Evolutionary conservation across 257 asterid species (phyloP).

Genomic region (Scutellaria galericulata): DNA sequence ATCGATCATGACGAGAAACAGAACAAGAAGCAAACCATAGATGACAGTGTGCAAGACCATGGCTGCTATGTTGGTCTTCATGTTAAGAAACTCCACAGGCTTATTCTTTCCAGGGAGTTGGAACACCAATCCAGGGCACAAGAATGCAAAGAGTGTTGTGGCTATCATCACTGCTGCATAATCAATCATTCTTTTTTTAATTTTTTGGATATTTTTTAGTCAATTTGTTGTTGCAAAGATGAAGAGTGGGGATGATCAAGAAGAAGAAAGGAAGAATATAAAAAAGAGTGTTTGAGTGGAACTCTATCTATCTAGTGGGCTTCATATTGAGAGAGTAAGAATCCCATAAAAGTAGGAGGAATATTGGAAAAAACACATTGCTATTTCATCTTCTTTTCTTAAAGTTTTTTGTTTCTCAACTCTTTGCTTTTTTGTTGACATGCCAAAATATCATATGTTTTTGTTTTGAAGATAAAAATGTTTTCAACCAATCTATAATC

Average conservation of each 20-base stretch:
- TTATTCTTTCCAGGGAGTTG: constrained; percentile 78
- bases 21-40: constrained; percentile 74
- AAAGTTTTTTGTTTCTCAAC: constrained; percentile 5
- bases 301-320: constrained; percentile 10
- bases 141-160: constrained; percentile 69
- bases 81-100: constrained; percentile 70
- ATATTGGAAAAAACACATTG: constrained; percentile 29
- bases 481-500: no score
- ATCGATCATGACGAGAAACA: constrained; percentile 68
- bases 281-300: constrained; percentile 32
- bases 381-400: constrained; percentile 9
- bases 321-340: constrained; percentile 31
- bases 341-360: constrained; percentile 39
- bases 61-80: constrained; percentile 71
- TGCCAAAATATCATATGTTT: no score
- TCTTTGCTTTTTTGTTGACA: not conserved
- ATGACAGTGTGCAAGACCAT: constrained; percentile 63
- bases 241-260: constrained; percentile 25
- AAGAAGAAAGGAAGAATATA: constrained; percentile 29
- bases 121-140: constrained; percentile 70
- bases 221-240: constrained; percentile 23
- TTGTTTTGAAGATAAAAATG: no score
- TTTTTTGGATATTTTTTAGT: not conserved
- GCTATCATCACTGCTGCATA: constrained; percentile 74
- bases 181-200: constrained; percentile 52